Conservation (phyloP, 331 rosid genomes). For the Rosa hybrid region DNA sequence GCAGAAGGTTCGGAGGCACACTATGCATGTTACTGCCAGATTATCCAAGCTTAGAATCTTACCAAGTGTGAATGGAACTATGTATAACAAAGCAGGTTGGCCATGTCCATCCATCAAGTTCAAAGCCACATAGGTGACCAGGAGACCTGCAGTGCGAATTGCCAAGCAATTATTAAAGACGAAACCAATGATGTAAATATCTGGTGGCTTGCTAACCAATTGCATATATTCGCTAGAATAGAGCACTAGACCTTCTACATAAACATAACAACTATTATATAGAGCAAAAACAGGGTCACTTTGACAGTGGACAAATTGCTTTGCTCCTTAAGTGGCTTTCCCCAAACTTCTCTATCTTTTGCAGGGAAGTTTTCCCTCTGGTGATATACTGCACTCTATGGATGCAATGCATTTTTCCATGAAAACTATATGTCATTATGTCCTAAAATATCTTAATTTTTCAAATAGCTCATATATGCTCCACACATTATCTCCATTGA, state of each 20-base stretch:
- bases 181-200: neutral
- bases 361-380: slow-evolving; percentile 5
- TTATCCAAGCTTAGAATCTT: slow-evolving; percentile 23
- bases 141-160: slow-evolving; percentile 62
- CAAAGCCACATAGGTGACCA: slow-evolving; percentile 90
- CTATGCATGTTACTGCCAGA: neutral
- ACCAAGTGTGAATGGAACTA: slow-evolving; percentile 96
- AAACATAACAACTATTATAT: neutral
- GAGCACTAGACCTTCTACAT: neutral
- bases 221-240: neutral
- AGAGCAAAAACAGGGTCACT: neutral
- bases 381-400: neutral
- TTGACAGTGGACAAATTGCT: neutral
- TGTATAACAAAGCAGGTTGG: slow-evolving; percentile 96
- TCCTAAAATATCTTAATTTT: neutral
- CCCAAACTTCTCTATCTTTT: neutral
- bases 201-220: neutral
- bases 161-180: slow-evolving; percentile 11
- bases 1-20: neutral
- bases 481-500: neutral
- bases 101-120: slow-evolving; percentile 99
- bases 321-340: neutral
- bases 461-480: neutral
- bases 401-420: too few species aligned
- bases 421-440: neutral